Conservation (phyloP, 2,329 filamentous ascomycete species). For the Cordyceps militaris region DNA sequence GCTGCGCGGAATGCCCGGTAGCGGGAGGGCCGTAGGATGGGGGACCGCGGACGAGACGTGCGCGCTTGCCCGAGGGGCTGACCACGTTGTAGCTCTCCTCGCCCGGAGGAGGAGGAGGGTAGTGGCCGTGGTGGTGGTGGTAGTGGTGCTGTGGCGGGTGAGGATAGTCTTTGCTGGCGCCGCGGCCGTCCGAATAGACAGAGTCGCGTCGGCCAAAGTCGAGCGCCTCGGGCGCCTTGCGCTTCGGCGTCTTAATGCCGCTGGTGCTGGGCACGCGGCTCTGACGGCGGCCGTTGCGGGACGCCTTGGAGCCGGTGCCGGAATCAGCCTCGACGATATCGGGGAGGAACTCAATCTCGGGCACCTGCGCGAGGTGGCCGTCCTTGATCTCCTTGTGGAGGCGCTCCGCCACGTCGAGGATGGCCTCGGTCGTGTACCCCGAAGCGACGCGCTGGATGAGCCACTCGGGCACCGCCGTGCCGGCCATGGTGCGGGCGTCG, state of each 20-base stretch:
- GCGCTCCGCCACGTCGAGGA: slow-evolving; percentile 39
- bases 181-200: neutral
- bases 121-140: neutral
- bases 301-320: slow-evolving; percentile 1
- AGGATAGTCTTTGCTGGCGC: neutral
- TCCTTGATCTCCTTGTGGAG: slow-evolving; percentile 39
- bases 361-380: slow-evolving; percentile 38
- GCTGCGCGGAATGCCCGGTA: slow-evolving; percentile 3
- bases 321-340: slow-evolving; percentile 38
- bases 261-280: slow-evolving; percentile 12
- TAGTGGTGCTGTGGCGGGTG: neutral
- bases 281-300: slow-evolving; percentile 16
- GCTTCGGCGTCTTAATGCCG: slow-evolving; percentile 18
- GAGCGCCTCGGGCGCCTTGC: slow-evolving; percentile 18
- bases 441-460: slow-evolving; percentile 38
- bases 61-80: slow-evolving; percentile 20
- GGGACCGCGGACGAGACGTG: slow-evolving; percentile 14
- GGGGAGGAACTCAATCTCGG: slow-evolving; percentile 53
- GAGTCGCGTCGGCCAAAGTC: slow-evolving; percentile 1
- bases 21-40: neutral
- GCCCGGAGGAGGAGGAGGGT: neutral
- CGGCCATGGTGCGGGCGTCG: slow-evolving; percentile 21
- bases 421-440: slow-evolving; percentile 40
- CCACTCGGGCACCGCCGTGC: slow-evolving; percentile 42
- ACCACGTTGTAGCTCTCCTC: slow-evolving; percentile 13